These are phyloP conservation scores for Penicillium paneum DNA, from an alignment of 2,329 filamentous ascomycete genomes.

Conservation along the genomic window DNA sequence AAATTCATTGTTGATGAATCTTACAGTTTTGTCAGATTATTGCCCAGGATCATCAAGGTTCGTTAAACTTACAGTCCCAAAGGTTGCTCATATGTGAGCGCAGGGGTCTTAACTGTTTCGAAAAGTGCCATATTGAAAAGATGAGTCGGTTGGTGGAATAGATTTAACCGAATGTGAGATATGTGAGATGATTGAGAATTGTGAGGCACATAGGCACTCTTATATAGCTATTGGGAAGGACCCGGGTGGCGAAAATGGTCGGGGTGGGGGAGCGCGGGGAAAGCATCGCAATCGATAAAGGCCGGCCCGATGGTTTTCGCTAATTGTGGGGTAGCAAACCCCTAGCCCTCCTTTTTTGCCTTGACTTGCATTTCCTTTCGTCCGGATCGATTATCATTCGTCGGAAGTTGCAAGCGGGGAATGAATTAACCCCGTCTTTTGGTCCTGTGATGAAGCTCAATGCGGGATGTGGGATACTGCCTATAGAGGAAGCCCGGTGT, in stretches of 20 bases:
- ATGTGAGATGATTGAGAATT: not conserved
- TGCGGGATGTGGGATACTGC: not conserved
- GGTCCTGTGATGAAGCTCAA: not conserved
- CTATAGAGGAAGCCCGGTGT: not conserved
- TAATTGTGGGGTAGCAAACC: no score
- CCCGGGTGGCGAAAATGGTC: not conserved
- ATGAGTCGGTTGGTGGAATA: not conserved
- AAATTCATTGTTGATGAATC: constrained; percentile 8
- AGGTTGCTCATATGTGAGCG: constrained; percentile 6
- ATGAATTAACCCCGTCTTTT: not conserved
- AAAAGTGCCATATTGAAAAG: not conserved
- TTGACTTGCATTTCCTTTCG: not conserved
- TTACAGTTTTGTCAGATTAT: not conserved
- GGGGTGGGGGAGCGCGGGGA: not conserved
- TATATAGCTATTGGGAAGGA: not conserved
- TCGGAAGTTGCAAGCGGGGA: no score
- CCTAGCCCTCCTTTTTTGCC: not conserved
- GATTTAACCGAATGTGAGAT: no score
- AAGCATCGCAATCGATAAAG: not conserved
- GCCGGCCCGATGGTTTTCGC: constrained; percentile 3
- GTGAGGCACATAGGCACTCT: not conserved
- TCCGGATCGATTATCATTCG: not conserved
- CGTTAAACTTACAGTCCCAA: constrained; percentile 3
- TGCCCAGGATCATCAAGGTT: no score
- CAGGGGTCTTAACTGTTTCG: not conserved